Evolutionary conservation across 495 filamentous ascomycete genomes (phyloP), one percentile per base, ranked within the genome.

Genomic region (Clohesyomyces aquaticus): DNA sequence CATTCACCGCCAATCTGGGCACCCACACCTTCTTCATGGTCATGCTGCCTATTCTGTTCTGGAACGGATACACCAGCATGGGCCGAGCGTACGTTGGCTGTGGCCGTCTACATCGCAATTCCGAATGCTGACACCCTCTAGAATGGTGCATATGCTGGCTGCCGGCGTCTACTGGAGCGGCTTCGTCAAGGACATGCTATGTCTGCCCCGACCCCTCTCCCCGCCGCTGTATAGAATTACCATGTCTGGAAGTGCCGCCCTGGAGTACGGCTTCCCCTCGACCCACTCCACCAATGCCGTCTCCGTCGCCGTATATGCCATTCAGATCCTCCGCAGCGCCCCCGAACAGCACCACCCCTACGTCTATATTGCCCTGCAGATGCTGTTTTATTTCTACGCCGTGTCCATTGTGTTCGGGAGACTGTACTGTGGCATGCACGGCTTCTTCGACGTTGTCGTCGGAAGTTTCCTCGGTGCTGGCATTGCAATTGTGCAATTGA

Each of bases 11-110:
- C 66, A 98, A 97, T 76, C 87, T 98, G 42, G 94, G 94, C 28
- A 98, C 94, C 3, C 94, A 98, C 77, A 98, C 94, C 1, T 97
- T 96, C 79, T 98, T 96, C 79, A 98, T 96, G 93, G 82, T 95
- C 53, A 85, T 89, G 50, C 76, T 98, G 61, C 94, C 94, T 2
- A 88, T 97, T 53, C 81, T 97, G 57, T 97, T 97, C 78, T 98
- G 94, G 94, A 93, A 90, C 71, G 93, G 94, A 26, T 88, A 90
- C 71, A 84, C 85, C 27, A 85, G 78, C 57, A 81, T 95, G 48
- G 94, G 89, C 26, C 84, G 92, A 76, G 94, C 86, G 90, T 95
- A 87, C 41, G 84, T 80, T 27, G 54, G 50, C 22, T 59, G 26
- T n/a, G 23, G 23, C 46, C 19, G 10, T 27, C 11, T 10, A 29